Evolutionary conservation across 2,329 filamentous ascomycete genomes (phyloP), one percentile per base, ranked within the genome.

Genomic region (Diaporthe vaccinii): DNA sequence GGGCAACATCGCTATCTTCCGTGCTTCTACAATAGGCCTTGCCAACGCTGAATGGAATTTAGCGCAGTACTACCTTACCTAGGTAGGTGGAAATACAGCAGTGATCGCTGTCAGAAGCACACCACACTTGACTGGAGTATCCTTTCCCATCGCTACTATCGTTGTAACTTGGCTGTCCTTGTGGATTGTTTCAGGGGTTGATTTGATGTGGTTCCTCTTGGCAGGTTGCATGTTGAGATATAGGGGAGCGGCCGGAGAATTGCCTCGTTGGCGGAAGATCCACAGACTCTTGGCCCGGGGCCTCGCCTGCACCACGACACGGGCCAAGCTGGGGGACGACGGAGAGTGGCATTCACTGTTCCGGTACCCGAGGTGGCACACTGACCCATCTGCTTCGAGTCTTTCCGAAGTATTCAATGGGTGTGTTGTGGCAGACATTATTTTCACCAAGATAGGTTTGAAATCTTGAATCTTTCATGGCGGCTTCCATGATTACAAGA

Each of bases 201-300:
- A 36, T 53, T 17, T 68, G 65, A 36, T 36, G 46, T 53, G 34
- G 65, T 53, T 6, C 8, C 46, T 68, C 65, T 68, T 68, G 65
- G 65, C 65, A 53, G 59, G 59, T 65, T 17, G 59, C 59, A 65
- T 65, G 59, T 65, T 39, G 59, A 65, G 59, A 65, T 62, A 12
- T 22, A 46, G 12, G 2, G 28, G 3, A 53, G 46, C 34, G 14
- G 22, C 15, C 65, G 65, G 65, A 68, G 46, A 68, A 53, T 39
- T 53, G 34, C 39, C 65, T 68, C 65, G 46, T 68, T 68, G 46
- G 65, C 65, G 65, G 65, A 68, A 68, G 65, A 68, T 68, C 65
- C 49, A 28, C 6, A 8, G n/a, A 14, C 2, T 68, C 65, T 68
- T 68, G 46, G 65, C 62, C 46, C 44, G 20, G 31, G 44, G 20